Conservation (phyloP, 176 grass and related monocot species). For the Canna indica region DNA sequence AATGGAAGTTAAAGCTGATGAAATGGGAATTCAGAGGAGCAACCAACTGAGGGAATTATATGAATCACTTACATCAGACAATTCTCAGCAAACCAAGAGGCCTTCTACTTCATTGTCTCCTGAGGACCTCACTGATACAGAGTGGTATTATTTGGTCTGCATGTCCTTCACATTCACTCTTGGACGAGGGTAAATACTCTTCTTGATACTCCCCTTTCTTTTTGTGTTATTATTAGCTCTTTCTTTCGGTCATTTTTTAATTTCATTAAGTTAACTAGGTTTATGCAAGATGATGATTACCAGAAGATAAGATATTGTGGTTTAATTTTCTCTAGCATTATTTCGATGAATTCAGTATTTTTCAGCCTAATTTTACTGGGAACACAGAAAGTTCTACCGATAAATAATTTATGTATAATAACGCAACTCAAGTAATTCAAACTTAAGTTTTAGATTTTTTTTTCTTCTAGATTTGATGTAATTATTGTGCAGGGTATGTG, state of each 20-base stretch:
- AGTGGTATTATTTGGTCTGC: constrained; percentile 84
- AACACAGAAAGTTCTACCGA: no score
- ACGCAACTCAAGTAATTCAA: no score
- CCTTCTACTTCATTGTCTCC: constrained; percentile 49
- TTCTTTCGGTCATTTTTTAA: background rate
- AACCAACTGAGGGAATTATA: constrained; percentile 65
- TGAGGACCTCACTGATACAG: constrained; percentile 62
- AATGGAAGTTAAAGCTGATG: constrained; percentile 32
- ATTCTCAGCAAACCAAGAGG: constrained; percentile 44
- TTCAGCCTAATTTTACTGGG: no score
- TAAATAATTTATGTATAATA: no score
- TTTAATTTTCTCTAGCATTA: no score
- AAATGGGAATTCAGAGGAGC: constrained; percentile 55
- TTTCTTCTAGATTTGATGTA: no score
- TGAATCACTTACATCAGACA: constrained; percentile 41
- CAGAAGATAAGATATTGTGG: no score
- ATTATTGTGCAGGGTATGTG: no score
- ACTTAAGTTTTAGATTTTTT: no score
- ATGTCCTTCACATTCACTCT: constrained; percentile 74
- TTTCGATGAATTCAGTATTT: no score
- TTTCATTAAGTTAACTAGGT: no score
- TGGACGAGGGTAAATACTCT: constrained; percentile 43
- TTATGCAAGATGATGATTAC: no score
- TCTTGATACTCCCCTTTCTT: background rate
- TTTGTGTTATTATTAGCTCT: background rate